Conservation (phyloP, 202 grass and related monocot genomes). For the Schoenoplectus tabernaemontani region DNA sequence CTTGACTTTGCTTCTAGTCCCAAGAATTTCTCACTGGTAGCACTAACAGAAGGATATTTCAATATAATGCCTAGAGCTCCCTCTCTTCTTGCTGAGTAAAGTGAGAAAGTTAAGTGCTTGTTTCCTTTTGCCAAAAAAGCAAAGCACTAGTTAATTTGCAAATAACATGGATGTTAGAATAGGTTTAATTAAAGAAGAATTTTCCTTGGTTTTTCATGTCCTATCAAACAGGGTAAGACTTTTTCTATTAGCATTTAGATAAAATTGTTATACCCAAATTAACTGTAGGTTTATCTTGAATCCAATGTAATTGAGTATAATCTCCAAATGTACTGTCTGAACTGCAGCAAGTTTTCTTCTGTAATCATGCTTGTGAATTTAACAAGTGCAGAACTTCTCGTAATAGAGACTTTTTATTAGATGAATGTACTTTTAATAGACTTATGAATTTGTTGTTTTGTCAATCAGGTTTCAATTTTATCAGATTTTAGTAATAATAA, state of each 20-base stretch:
- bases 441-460: too few species aligned
- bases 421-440: not conserved
- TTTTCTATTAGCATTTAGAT: too few species aligned
- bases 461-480: too few species aligned
- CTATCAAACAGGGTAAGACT: too few species aligned
- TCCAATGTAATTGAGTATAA: not conserved
- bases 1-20: not conserved
- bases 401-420: not conserved
- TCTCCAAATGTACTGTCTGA: not conserved
- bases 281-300: too few species aligned
- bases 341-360: not conserved
- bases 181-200: not conserved
- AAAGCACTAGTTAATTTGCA: not conserved
- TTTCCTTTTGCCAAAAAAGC: not conserved
- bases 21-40: not conserved
- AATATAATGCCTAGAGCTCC: not conserved
- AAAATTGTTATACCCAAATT: too few species aligned
- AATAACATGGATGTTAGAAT: not conserved
- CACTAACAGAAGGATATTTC: not conserved
- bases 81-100: not conserved
- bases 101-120: not conserved
- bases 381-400: not conserved
- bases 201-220: not conserved
- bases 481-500: too few species aligned
- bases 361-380: not conserved